Evolutionary conservation across 2,329 filamentous ascomycete species (phyloP), one percentile per base, ranked within the genome.

Genomic region (Lasiodiplodia theobromae): DNA sequence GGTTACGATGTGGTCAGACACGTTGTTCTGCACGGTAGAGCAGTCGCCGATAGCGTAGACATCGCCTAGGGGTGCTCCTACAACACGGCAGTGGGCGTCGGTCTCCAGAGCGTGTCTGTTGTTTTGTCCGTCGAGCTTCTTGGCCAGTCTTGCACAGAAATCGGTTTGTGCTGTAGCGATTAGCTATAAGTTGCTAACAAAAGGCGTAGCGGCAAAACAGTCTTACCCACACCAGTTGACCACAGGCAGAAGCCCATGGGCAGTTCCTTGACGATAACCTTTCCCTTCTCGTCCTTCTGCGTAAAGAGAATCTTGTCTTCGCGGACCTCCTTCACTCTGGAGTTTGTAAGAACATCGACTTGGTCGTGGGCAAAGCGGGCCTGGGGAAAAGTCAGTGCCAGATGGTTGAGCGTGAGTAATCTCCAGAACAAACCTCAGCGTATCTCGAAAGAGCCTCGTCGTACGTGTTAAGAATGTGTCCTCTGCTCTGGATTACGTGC

Each of bases 11-110:
- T 97, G 91, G 76, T 97, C 93, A 3, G 94, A 92, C 2, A 98
- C 86, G 74, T 99, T 99, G 84, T 99, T 99, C 31, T 99, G 96
- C 0, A 99, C 95, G 0, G 96, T 99, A 7, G 93, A 86, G 82
- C 96, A 98, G 81, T 99, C 96, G 16, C 96, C 96, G 71, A 99
- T 94, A 58, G 94, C 94, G 76, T 99, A 99, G 25, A 99, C 94
- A 70, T 98, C 95, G 47, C 96, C 96, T 0, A 98, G 82, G 0
- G 96, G 96, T 0, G 96, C 89, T 66, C 96, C 96, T 69, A 91
- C 92, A 0, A 99, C 84, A 51, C 96, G 93, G 10, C 98, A 89
- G 77, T 99, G 95, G 1, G 93, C 90, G 78, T 99, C 96, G 0
- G 96, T 99, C 78, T 98, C 96, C 10, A 99, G 86, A 2, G 96